Percentiles rank a stretch among this genome's conserved stretches.
These are phyloP conservation scores for Geotrichum bryndzae DNA, from an alignment of 1,139 yeast genomes.

Conservation along the genomic window DNA sequence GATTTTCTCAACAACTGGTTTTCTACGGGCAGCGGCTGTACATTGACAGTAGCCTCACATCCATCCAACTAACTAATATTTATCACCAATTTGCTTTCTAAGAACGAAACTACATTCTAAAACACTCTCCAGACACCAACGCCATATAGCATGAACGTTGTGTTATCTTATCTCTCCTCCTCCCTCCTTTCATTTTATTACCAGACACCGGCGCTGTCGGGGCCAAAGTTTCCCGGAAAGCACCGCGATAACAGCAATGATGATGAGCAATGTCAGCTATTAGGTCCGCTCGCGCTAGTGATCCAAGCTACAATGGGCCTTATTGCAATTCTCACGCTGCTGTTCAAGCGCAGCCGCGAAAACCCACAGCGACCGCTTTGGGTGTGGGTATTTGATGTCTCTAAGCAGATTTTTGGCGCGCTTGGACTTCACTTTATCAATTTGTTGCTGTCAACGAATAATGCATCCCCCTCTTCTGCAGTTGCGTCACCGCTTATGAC, in stretches of 20 bases:
- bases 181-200: background rate
- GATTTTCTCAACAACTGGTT: too few relatives aligned
- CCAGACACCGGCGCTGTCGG: slow-evolving; percentile 6
- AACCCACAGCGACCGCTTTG: slow-evolving; percentile 81
- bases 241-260: background rate
- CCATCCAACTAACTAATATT: too few relatives aligned
- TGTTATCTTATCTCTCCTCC: background rate
- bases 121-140: too few relatives aligned
- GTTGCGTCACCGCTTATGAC: background rate
- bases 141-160: background rate
- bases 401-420: slow-evolving; percentile 85
- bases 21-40: too few relatives aligned
- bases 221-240: background rate
- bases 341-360: slow-evolving; percentile 71
- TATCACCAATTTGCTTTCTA: too few relatives aligned
- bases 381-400: slow-evolving; percentile 85
- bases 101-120: too few relatives aligned
- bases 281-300: slow-evolving; percentile 41
- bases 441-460: slow-evolving; percentile 49
- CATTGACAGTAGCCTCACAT: too few relatives aligned
- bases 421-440: slow-evolving; percentile 77
- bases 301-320: slow-evolving; percentile 53
- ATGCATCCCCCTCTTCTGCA: slow-evolving; percentile 16
- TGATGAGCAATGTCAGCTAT: slow-evolving; percentile 34
- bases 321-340: slow-evolving; percentile 65